phyloP scores from a whole-genome alignment of 306 rosid genomes.

The Cucurbita argyrosperma region DNA sequence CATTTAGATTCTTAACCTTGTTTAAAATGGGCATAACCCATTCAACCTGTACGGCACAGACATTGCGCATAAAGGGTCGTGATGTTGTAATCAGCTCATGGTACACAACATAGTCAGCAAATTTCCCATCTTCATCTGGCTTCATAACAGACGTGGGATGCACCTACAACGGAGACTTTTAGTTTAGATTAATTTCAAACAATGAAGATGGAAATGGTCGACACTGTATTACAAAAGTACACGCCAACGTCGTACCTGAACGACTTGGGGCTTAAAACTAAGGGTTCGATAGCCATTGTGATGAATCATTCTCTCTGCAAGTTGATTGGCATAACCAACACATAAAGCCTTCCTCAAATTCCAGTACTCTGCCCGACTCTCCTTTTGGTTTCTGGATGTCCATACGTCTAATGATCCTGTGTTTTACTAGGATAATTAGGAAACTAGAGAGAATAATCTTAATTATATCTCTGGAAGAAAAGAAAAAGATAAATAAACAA shows the following conservation, averaged over 20 bases:
- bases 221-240: neutral
- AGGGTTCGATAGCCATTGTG: slow-evolving; percentile 94
- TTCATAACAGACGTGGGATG: slow-evolving; percentile 65
- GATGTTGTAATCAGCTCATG: slow-evolving; percentile 86
- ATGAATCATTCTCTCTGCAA: slow-evolving; percentile 87
- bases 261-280: slow-evolving; percentile 76
- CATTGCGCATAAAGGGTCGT: slow-evolving; percentile 73
- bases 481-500: neutral
- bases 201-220: neutral
- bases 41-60: slow-evolving; percentile 53
- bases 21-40: slow-evolving; percentile 62
- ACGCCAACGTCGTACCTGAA: slow-evolving; percentile 47
- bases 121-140: slow-evolving; percentile 64
- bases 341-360: slow-evolving; percentile 83
- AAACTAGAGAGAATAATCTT: neutral
- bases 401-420: slow-evolving; percentile 54
- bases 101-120: slow-evolving; percentile 77
- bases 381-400: slow-evolving; percentile 31
- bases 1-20: slow-evolving; percentile 60
- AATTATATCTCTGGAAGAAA: neutral
- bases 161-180: slow-evolving; percentile 34
- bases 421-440: slow-evolving; percentile 7
- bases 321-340: slow-evolving; percentile 86
- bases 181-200: neutral
- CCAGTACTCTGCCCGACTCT: slow-evolving; percentile 32